Evolutionary conservation across 2,329 filamentous ascomycete genomes (phyloP), one percentile per base, ranked within the genome.

Genomic region (Apiospora hydei): DNA sequence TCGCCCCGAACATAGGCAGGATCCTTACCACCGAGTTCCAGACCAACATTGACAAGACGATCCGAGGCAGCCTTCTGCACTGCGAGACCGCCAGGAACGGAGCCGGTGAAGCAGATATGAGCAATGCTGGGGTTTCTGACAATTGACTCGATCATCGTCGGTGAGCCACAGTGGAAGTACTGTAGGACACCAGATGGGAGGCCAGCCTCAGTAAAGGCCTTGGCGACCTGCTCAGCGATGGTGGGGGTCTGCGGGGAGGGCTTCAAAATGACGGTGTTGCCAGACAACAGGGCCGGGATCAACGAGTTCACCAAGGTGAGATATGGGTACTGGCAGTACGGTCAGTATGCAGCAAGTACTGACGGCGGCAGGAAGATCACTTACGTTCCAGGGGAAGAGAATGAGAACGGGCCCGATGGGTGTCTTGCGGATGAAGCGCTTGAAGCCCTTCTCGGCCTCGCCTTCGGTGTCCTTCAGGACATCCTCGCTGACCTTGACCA

Each of bases 161-260:
- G 91, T 68, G 94, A 94, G 70, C 95, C 96, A 78, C 91, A 94
- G 85, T 98, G 96, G 84, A 98, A 95, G 82, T 94, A 95, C 83
- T 98, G 96, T 71, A 98, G 89, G 71, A 98, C 94, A 73, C 95
- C 92, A 64, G 91, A 82, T 30, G 94, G 94, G 47, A 98, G 88
- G 13, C 96, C 96, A 24, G 95, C 94, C 78, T 94, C 90, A 61
- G 85, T 82, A 81, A 98, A 97, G 70, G 93, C 89, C 75, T 92
- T 88, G 71, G 92, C 85, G 26, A 97, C 89, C 73, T 94, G 94
- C 85, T 98, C 96, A 57, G 90, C 95, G 74, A 97, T 92, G 0
- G 95, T 98, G 1, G 96, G 96, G 1, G 96, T 98, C 83, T 98
- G 96, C 13, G 96, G 96, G 7, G 94, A 97, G 30, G 96, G 96